phyloP scores from a whole-genome alignment of 352 stramenopile genomes.

The Pythium utonaiense region DNA sequence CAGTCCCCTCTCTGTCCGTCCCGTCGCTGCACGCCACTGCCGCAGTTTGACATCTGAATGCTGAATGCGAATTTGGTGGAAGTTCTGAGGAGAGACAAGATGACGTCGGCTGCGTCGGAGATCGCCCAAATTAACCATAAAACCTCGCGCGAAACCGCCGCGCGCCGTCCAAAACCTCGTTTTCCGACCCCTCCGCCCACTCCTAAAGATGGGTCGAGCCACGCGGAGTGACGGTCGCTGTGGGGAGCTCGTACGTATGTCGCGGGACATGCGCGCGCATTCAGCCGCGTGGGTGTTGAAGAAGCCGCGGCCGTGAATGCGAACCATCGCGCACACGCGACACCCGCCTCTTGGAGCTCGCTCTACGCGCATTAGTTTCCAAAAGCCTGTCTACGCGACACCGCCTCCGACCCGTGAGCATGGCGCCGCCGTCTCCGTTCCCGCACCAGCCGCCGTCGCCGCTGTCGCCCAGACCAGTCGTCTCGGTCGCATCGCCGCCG shows the following conservation, averaged over 20 bases:
- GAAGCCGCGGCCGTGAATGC: slow-evolving; percentile 14
- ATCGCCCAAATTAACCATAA: not conserved
- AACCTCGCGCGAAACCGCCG: slow-evolving; percentile 8
- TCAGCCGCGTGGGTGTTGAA: slow-evolving; percentile 8
- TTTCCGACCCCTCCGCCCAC: not conserved
- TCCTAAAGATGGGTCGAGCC: not conserved
- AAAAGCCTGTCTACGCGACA: slow-evolving; percentile 4
- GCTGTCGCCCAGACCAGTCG: not conserved
- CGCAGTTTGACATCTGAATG: not conserved
- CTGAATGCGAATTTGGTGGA: slow-evolving; percentile 23
- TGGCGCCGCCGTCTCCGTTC: slow-evolving; percentile 11
- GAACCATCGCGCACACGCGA: slow-evolving; percentile 1
- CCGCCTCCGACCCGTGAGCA: not conserved
- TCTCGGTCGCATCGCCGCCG: not conserved
- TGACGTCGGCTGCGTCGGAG: slow-evolving; percentile 3
- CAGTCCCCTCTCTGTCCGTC: not conserved
- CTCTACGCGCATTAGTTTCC: not conserved
- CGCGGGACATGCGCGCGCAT: slow-evolving; percentile 13
- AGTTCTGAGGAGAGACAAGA: slow-evolving; percentile 7
- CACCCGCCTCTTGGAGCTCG: not conserved
- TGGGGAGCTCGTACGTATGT: slow-evolving; percentile 3
- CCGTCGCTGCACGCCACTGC: too few relatives aligned
- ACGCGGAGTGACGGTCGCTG: slow-evolving; percentile 1
- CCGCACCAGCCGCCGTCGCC: slow-evolving; percentile 4
- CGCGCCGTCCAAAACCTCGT: slow-evolving; percentile 10